Evolutionary conservation across 1,139 yeast genomes (phyloP).

Genomic region (Lodderomyces beijingensis): DNA sequence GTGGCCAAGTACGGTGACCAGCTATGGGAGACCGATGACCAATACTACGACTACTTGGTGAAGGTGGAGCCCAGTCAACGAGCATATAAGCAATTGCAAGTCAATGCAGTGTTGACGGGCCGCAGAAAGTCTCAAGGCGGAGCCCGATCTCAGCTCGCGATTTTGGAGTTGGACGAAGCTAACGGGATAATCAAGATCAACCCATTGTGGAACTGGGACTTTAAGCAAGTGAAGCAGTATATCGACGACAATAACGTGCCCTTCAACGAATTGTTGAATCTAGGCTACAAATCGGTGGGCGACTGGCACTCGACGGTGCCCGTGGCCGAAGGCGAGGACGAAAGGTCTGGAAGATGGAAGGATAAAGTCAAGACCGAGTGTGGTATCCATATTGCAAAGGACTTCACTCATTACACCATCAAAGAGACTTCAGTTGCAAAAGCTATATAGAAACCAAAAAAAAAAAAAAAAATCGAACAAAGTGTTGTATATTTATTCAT

Average conservation of each 20-base stretch:
- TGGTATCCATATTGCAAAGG: slow-evolving; percentile 82
- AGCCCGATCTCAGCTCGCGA: slow-evolving; percentile 65
- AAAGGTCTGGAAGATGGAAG: slow-evolving; percentile 95
- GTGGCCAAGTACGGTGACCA: slow-evolving; percentile 62
- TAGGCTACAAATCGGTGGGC: slow-evolving; percentile 89
- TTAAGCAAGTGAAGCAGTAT: slow-evolving; percentile 65
- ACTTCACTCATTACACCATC: slow-evolving; percentile 59
- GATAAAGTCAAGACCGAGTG: slow-evolving; percentile 92
- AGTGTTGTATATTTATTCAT: too few species aligned
- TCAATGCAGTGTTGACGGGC: slow-evolving; percentile 86
- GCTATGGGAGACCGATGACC: slow-evolving; percentile 82
- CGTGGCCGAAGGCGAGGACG: slow-evolving; percentile 88
- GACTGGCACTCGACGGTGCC: slow-evolving; percentile 96
- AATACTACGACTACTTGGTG: slow-evolving; percentile 76
- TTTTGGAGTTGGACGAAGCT: slow-evolving; percentile 68
- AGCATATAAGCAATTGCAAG: slow-evolving; percentile 69
- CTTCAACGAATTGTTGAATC: slow-evolving; percentile 75
- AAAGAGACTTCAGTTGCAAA: too few species aligned
- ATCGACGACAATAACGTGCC: slow-evolving; percentile 72
- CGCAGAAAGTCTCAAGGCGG: slow-evolving; percentile 91
- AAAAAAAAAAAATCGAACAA: too few species aligned
- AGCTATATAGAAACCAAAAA: too few species aligned
- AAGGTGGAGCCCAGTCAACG: slow-evolving; percentile 92
- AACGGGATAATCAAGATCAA: slow-evolving; percentile 78
- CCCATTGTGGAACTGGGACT: slow-evolving; percentile 84